Base-by-base conservation (phyloP, 768 basidiomycete species). In the Mycena indigotica region DNA sequence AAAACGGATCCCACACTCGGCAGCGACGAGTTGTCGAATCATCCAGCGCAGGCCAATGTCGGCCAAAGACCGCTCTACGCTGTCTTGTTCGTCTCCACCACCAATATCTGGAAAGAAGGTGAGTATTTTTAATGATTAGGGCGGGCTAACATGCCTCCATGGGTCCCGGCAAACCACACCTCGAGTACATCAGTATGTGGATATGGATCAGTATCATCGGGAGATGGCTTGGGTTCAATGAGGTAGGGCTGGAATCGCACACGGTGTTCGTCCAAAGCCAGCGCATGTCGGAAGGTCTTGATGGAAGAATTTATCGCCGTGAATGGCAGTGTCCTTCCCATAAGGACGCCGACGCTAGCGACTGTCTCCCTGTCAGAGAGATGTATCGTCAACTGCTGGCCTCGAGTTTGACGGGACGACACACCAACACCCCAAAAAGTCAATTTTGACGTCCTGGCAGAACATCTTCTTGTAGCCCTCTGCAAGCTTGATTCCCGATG, bases 91-190 rank as follows among this genome's bases (percentile, higher is more conserved):
- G 6, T 75, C 70, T 17, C 87, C 86, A 15, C 91, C 91, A 21
- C 91, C 91, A 19, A 92, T 75, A 66, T 91, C 89, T 89, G 50
- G 12, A 53, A 23, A 39, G 35, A 44, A 51, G 44, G 30, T 23
- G 48, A 49, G 25, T 24, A 24, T 40, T 39, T 17, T 25, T 30
- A 50, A 41, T 5, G n/a, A 53, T 32, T 45, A 12, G 16, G 19
- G 55, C n/a, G 49, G n/a, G 10, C 21, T 26, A 3, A 13, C 30
- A 38, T 57, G 90, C 89, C 89, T 40, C 72, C 67, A 64, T 92
- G 91, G 59, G 84, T 83, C 2, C 91, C 91, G 5, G 83, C 64
- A 64, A 93, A 93, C 89, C 89, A 93, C 2, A 92, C 89, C 67
- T 93, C 91, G 13, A 85, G 67, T 15, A 90, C 84, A 68, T 91